phyloP scores from a whole-genome alignment of 2,329 filamentous ascomycete genomes.

The Ceratocystis harringtonii region DNA sequence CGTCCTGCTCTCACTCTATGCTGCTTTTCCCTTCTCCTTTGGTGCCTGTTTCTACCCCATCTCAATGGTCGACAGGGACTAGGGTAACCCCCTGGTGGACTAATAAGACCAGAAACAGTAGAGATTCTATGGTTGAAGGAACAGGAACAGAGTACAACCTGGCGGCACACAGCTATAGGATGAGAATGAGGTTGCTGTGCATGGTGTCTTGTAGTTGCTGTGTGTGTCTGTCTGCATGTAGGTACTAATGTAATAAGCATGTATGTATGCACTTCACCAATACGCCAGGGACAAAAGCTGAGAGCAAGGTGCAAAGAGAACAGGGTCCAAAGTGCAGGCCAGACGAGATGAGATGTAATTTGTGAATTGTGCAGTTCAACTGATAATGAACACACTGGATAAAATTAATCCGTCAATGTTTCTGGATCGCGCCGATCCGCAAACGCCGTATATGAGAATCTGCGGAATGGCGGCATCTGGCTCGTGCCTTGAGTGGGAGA shows the following conservation, averaged over 20 bases:
- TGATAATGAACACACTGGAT: background rate
- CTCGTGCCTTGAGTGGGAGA: background rate
- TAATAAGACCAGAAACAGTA: background rate
- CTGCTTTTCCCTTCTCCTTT: background rate
- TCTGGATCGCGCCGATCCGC: background rate
- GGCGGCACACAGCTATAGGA: background rate
- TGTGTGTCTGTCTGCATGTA: background rate
- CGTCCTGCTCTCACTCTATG: background rate
- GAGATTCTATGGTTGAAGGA: background rate
- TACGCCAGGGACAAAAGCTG: background rate
- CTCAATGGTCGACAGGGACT: background rate
- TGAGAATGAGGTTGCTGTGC: background rate
- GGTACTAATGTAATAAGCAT: background rate
- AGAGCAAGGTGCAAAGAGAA: background rate
- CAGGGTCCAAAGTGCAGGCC: conserved; percentile 9
- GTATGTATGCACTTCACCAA: background rate
- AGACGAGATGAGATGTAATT: background rate
- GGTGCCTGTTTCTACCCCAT: background rate
- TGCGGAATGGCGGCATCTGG: background rate
- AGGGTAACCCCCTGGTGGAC: background rate
- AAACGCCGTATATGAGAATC: background rate
- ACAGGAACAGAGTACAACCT: background rate
- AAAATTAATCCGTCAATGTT: background rate
- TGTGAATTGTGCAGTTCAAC: background rate
- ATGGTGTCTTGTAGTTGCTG: background rate